phyloP scores from a whole-genome alignment of 192 early-diverging fungal species.

The Gaertneriomyces sp. region DNA sequence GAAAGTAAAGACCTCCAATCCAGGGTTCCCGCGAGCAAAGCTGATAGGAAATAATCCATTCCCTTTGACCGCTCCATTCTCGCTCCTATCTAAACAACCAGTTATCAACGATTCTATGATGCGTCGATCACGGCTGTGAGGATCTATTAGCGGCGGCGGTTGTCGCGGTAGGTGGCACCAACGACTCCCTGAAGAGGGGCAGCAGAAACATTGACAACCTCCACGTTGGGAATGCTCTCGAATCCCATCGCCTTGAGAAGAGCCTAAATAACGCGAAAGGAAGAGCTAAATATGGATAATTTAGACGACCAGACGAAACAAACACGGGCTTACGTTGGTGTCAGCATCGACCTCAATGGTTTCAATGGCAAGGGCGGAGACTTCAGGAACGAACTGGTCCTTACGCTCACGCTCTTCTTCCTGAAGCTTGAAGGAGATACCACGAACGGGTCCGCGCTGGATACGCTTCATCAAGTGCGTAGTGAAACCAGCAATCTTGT shows the following conservation, averaged over 20 bases:
- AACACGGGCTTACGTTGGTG: slow-evolving; percentile 63
- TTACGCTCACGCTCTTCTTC: slow-evolving; percentile 99
- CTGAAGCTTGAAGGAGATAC: slow-evolving; percentile 99
- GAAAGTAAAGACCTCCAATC: no score
- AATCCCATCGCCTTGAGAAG: slow-evolving; percentile 96
- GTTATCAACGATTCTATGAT: no score
- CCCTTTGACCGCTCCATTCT: no score
- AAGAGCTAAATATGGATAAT: background rate
- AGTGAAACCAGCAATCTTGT: slow-evolving; percentile 99
- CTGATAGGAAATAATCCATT: no score
- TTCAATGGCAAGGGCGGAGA: slow-evolving; percentile 90
- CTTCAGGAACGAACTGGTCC: slow-evolving; percentile 99
- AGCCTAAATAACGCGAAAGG: slow-evolving; percentile 43
- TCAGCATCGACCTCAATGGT: slow-evolving; percentile 93
- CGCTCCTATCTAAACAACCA: no score
- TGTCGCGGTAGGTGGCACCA: slow-evolving; percentile 34
- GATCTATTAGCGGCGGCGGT: slow-evolving; percentile 29
- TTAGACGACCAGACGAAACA: background rate
- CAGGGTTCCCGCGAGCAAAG: no score
- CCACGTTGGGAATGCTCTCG: slow-evolving; percentile 84
- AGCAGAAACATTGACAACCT: slow-evolving; percentile 41
- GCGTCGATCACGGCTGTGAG: no score
- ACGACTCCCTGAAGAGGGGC: slow-evolving; percentile 25
- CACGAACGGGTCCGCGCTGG: slow-evolving; percentile 95
- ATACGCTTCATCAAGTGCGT: slow-evolving; percentile 99